Conservation (phyloP, 148 eudicot species). For the Mesembryanthemum crystallinum region DNA sequence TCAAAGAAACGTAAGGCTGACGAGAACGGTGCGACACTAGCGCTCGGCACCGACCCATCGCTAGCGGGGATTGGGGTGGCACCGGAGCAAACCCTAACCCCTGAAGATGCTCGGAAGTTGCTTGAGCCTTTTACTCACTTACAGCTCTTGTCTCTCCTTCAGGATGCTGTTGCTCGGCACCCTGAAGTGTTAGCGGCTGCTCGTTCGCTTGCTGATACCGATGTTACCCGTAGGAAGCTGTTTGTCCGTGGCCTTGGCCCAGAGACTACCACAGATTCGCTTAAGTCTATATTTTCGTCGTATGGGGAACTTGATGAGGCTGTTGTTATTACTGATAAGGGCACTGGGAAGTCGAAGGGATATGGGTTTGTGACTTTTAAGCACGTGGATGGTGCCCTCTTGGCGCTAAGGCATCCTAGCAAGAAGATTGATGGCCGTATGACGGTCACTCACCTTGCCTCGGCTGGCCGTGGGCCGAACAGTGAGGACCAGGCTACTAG, state of each 20-base stretch:
- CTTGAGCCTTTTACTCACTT: conserved; percentile 51
- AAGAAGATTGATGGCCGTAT: conserved; percentile 88
- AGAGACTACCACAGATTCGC: conserved; percentile 59
- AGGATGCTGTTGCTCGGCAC: conserved; percentile 50
- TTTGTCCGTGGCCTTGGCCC: conserved; percentile 79
- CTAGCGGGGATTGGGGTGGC: not conserved
- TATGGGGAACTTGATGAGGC: conserved; percentile 82
- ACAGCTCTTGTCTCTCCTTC: conserved; percentile 54
- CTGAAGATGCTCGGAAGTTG: conserved; percentile 57
- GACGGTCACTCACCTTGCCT: conserved; percentile 75
- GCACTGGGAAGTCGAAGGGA: conserved; percentile 63
- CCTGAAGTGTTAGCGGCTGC: conserved; percentile 53
- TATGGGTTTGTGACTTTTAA: conserved; percentile 81
- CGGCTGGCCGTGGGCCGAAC: conserved; percentile 39
- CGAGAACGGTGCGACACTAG: conserved; percentile 50
- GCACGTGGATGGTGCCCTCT: conserved; percentile 69
- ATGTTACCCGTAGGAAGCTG: conserved; percentile 70
- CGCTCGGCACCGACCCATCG: conserved; percentile 16
- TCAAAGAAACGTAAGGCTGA: conserved; percentile 83
- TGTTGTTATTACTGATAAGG: conserved; percentile 67
- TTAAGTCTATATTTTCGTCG: conserved; percentile 44
- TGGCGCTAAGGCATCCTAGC: conserved; percentile 69
- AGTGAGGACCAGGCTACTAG: conserved; percentile 58
- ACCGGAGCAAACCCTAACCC: conserved; percentile 30
- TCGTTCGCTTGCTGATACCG: conserved; percentile 69